These are phyloP conservation scores for Calonectria multiphialidica DNA, from an alignment of 2,329 filamentous ascomycete genomes.

Conservation along the genomic window DNA sequence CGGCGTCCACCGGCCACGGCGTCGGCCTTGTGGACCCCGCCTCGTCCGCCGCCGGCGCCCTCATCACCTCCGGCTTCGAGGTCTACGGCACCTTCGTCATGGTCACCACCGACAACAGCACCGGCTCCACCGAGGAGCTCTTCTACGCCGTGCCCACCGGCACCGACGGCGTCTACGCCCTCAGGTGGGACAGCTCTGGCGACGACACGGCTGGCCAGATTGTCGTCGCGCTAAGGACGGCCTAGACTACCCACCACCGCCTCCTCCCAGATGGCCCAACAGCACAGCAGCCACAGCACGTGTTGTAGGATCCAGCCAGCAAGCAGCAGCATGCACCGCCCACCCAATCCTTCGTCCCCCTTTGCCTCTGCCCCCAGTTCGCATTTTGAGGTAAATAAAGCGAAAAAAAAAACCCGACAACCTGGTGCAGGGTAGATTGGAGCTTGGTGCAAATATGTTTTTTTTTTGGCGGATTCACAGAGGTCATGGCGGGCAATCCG, in stretches of 20 bases:
- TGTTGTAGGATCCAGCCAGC: too few relatives aligned
- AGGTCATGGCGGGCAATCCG: too few relatives aligned
- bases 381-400: too few relatives aligned
- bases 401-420: background rate
- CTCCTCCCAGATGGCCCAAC: too few relatives aligned
- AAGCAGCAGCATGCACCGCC: too few relatives aligned
- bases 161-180: constrained; percentile 12
- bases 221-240: constrained; percentile 15
- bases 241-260: background rate
- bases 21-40: constrained; percentile 13
- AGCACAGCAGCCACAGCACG: too few relatives aligned
- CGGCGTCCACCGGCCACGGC: constrained; percentile 7
- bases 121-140: background rate
- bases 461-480: too few relatives aligned
- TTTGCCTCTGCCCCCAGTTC: too few relatives aligned
- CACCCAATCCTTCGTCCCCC: too few relatives aligned
- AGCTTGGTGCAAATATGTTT: too few relatives aligned
- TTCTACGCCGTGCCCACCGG: constrained; percentile 21
- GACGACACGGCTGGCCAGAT: constrained; percentile 1
- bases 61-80: constrained; percentile 8
- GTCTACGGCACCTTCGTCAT: constrained; percentile 18
- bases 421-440: background rate
- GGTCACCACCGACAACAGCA: background rate
- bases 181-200: constrained; percentile 24
- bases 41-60: background rate